These are phyloP conservation scores for Leishmania braziliensis DNA, from an alignment of 208 protist species.

Conservation along the genomic window DNA sequence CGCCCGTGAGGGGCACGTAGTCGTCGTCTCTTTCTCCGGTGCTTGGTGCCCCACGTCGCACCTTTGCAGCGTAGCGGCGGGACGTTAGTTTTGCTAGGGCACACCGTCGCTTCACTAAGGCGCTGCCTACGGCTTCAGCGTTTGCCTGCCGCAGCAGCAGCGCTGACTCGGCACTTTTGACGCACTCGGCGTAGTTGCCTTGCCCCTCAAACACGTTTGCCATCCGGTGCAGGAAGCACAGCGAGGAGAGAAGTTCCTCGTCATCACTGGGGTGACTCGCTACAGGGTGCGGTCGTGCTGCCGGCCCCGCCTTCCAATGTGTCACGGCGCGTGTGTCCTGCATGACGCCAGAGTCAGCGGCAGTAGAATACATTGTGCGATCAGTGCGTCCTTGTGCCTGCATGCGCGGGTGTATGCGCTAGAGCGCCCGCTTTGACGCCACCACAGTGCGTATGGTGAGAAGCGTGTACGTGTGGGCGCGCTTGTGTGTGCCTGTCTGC, in stretches of 20 bases:
- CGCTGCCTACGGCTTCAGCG: slow-evolving; percentile 22
- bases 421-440: neutral
- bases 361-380: slow-evolving; percentile 11
- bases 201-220: slow-evolving; percentile 57
- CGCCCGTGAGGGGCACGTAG: slow-evolving; percentile 21
- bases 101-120: slow-evolving; percentile 16
- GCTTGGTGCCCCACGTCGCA: neutral
- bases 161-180: slow-evolving; percentile 77
- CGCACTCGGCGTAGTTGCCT: slow-evolving; percentile 72
- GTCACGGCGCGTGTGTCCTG: slow-evolving; percentile 1
- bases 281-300: neutral
- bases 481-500: neutral
- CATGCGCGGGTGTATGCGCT: neutral
- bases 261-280: neutral
- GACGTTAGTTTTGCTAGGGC: neutral
- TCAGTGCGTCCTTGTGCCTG: neutral
- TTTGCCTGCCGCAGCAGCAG: slow-evolving; percentile 62
- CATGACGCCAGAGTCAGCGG: neutral
- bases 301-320: slow-evolving; percentile 11
- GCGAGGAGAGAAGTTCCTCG: slow-evolving; percentile 30
- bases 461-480: neutral
- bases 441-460: neutral
- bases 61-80: neutral
- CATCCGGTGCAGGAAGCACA: slow-evolving; percentile 73
- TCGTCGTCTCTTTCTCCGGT: neutral